phyloP scores from a whole-genome alignment of 2,329 filamentous ascomycete genomes.

The Cordyceps cicadae region DNA sequence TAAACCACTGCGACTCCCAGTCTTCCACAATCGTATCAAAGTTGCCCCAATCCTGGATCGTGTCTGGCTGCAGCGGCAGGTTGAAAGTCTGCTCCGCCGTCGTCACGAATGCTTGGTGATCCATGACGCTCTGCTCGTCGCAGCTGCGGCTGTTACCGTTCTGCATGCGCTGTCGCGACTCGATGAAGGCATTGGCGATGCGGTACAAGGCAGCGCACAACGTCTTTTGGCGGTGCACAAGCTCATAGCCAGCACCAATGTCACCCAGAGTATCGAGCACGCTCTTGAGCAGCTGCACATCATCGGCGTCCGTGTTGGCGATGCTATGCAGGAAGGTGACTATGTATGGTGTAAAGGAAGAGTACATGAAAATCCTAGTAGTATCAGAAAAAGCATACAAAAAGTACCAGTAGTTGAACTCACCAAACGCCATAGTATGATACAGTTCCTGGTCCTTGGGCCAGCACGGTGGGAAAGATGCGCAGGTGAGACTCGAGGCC shows the following conservation, averaged over 20 bases:
- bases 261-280: constrained; percentile 10
- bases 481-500: constrained; percentile 14
- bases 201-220: constrained; percentile 6
- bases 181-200: constrained; percentile 3
- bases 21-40: constrained; percentile 11
- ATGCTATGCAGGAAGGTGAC: constrained; percentile 17
- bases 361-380: constrained; percentile 17
- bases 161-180: not conserved
- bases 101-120: not conserved
- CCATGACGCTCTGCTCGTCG: not conserved
- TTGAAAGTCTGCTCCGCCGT: constrained; percentile 2
- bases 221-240: constrained; percentile 3
- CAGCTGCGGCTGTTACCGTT: not conserved
- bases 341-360: constrained; percentile 18
- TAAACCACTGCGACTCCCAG: constrained; percentile 10
- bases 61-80: constrained; percentile 2
- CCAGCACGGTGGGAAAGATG: constrained; percentile 12
- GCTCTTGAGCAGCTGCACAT: constrained; percentile 9
- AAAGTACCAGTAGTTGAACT: not conserved
- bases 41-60: constrained; percentile 3
- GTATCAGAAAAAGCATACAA: not conserved
- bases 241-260: not conserved
- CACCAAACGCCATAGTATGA: constrained; percentile 18
- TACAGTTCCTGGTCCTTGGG: constrained; percentile 11
- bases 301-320: constrained; percentile 9